Base-by-base conservation (phyloP, 2,329 filamentous ascomycete species). In the Ceratocystis ficicola region DNA sequence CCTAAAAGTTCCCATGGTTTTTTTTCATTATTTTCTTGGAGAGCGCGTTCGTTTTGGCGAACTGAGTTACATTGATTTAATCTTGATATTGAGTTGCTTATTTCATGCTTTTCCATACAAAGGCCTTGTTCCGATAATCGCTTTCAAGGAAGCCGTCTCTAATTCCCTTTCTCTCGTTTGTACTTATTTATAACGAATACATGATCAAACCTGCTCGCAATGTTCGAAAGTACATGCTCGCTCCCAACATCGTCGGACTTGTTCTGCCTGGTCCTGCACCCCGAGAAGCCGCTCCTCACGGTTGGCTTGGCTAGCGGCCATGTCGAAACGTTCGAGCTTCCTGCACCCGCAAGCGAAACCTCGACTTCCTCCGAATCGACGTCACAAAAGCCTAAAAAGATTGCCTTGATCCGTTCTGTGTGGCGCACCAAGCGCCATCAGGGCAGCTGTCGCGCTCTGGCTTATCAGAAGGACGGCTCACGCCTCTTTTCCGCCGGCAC, bases 341-440 rank as follows among this genome's bases (percentile, higher is more conserved):
- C 87, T 0, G 76, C 80, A 8, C 52, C 68, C 5, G 50, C 62
- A 30, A 44, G 44, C n/a, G 48, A 52, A 17, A 60, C 64, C 7
- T 20, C 46, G 3, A 17, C 41, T 74, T 78, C 44, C 81, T 82
- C 32, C 2, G 80, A 80, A 66, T 77, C 73, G 44, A 78, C 82
- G 65, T 75, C 76, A 59, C 83, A 78, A 69, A 75, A 80, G 22
- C 77, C 80, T 71, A 90, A 90, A 10, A 87, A 83, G 69, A 88
- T 86, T 55, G 36, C 62, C 17, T 48, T 65, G 41, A 88, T 97
- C 69, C 88, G 92, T 70, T 90, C 87, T 0, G 78, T 86, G 68
- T 99, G 94, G 94, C 83, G 84, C 71, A 97, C 94, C 4, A 82
- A 86, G 70, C 83, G 94, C 68, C 94, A 99, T 77, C 95, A 96